Evolutionary conservation across 768 basidiomycete species (phyloP).

Genomic region (Trichaptum fuscoviolaceum): DNA sequence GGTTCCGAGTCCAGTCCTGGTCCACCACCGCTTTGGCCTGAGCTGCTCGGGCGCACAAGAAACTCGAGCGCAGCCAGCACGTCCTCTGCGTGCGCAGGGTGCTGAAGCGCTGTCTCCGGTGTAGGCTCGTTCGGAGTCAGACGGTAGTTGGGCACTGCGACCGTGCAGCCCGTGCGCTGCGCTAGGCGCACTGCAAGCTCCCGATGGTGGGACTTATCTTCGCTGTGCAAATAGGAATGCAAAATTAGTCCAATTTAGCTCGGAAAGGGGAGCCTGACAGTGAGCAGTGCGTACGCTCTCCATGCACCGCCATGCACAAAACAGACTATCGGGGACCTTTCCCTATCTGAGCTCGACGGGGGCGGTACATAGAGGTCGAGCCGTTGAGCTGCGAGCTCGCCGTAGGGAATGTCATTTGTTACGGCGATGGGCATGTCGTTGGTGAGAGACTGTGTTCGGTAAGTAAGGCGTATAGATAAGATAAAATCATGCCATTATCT

Average conservation of each 20-base stretch:
- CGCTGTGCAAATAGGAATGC: constrained; percentile 35
- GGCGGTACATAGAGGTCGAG: constrained; percentile 53
- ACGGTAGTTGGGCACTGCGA: constrained; percentile 76
- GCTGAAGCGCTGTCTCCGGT: constrained; percentile 37
- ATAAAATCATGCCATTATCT: neutral
- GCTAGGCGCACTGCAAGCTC: constrained; percentile 50
- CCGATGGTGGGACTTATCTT: constrained; percentile 63
- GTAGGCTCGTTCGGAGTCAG: constrained; percentile 47
- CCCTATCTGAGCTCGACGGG: constrained; percentile 2
- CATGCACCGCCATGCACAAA: constrained; percentile 86
- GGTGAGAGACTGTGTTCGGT: neutral
- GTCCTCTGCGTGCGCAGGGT: constrained; percentile 71
- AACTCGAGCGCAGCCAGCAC: constrained; percentile 56
- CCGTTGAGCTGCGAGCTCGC: constrained; percentile 18
- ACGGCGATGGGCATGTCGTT: neutral
- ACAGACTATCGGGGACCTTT: constrained; percentile 43
- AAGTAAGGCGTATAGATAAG: neutral
- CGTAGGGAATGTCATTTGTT: constrained; percentile 15
- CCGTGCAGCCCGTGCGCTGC: constrained; percentile 43
- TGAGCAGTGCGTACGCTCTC: constrained; percentile 50
- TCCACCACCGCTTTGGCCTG: neutral
- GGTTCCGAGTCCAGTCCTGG: neutral
- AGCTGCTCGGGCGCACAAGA: constrained; percentile 25
- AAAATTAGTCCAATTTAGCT: neutral
- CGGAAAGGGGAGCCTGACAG: neutral